Conservation (phyloP, 345 rosid genomes). For the Noccaea bulbosa region DNA sequence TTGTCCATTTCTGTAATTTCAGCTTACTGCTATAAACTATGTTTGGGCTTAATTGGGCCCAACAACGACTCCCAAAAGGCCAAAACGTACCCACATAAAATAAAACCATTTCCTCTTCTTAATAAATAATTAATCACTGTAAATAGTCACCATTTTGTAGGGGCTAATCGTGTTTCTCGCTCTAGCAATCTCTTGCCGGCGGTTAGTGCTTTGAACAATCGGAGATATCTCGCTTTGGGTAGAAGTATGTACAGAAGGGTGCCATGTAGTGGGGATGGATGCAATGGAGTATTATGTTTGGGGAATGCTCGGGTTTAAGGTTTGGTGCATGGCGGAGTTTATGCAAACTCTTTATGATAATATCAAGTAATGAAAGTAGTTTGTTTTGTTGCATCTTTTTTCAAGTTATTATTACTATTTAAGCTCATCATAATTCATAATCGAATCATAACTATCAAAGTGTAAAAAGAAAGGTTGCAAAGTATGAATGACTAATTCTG, state of each 20-base stretch:
- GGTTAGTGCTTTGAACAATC: conserved; percentile 11
- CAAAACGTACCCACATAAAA: background rate
- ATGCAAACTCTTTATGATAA: background rate
- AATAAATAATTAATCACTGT: too few relatives aligned
- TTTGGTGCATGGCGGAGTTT: too few relatives aligned
- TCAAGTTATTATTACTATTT: background rate
- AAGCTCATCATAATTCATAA: background rate
- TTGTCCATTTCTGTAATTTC: background rate
- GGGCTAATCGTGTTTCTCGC: background rate
- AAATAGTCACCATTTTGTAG: background rate
- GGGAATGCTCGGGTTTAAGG: background rate
- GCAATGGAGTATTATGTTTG: background rate
- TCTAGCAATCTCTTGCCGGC: background rate
- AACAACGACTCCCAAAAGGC: background rate
- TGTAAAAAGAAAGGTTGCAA: background rate
- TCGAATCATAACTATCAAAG: background rate
- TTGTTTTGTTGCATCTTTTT: background rate
- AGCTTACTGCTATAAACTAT: background rate
- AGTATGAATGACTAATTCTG: background rate
- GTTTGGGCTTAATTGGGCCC: background rate
- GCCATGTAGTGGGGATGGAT: background rate
- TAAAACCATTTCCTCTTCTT: too few relatives aligned
- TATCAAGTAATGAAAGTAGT: background rate
- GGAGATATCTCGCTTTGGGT: conserved; percentile 12
- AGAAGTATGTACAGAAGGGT: conserved; percentile 8